Base-by-base conservation (phyloP, 1,139 yeast genomes). In the Geotrichum bryndzae region DNA sequence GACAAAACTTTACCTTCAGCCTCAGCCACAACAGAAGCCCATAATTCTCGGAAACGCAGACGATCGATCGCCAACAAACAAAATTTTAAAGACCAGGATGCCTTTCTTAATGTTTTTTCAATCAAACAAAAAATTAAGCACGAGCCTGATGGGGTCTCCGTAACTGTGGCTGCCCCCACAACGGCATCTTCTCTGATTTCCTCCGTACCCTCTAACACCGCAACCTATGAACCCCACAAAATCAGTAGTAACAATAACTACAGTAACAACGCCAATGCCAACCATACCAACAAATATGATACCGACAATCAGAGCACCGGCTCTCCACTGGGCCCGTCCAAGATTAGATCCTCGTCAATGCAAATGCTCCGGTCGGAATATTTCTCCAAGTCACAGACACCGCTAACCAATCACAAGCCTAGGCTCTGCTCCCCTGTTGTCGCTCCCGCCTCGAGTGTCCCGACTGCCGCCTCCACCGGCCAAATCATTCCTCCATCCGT, bases 201-300 rank as follows among this genome's bases (percentile, higher is more conserved):
- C 13, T 35, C 45, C 15, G 45, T 35, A 35, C 15, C 45, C 45
- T 27, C 25, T 5, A 15, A 35, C 22, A 56, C 27, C 41, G 25
- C 51, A 35, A 51, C 63, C 68, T 53, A 68, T 69, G 70, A 56
- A n/a, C 45, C 45, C 45, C 45, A 6, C 45, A 35, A n/a, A 3
- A 35, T 3, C 45, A 35, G 15, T 3, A 35, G 15, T 35, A 35
- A 35, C 15, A 35, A 35, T 11, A 6, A 3, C 4, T 11, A 11
- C 15, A 7, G 15, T 11, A 35, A 10, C 13, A 35, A 35, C 45
- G 4, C 18, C 18, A 18, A 18, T 18, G 18, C 18, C 18, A 18
- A 18, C 18, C 18, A 18, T 18, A 18, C 18, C 18, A 18, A 18
- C 18, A 18, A 18, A 18, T 18, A 18, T 18, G 18, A 18, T 18